A percentile compares a stretch with the other conserved stretches of the same genome.
phyloP scores from a whole-genome alignment of 1,284 basidiomycete species.

The Malassezia yamatoensis region DNA sequence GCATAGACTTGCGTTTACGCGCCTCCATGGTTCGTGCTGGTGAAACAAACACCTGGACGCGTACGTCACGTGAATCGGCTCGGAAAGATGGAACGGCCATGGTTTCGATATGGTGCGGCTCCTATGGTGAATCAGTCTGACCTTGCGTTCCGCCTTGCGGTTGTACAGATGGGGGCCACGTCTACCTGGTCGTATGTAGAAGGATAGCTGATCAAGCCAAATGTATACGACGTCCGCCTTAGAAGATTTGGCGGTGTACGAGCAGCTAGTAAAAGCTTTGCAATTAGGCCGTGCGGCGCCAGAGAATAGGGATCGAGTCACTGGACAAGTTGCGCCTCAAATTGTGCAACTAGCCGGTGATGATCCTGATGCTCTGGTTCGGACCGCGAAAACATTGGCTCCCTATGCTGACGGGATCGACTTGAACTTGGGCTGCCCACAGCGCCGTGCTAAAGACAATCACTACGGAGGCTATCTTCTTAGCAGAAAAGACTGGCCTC shows the following conservation, averaged over 20 bases:
- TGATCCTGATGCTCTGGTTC: conserved; percentile 56
- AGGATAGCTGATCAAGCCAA: conserved; percentile 14
- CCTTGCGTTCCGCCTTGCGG: conserved; percentile 32
- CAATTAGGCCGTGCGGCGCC: conserved; percentile 19
- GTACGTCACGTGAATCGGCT: conserved; percentile 4
- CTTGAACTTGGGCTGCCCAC: conserved; percentile 61
- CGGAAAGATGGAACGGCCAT: conserved; percentile 3
- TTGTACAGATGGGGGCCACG: conserved; percentile 31
- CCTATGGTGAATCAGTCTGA: conserved; percentile 42
- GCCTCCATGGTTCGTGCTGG: background rate
- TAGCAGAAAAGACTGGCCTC: conserved; percentile 59
- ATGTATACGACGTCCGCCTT: conserved; percentile 27
- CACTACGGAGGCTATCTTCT: conserved; percentile 66
- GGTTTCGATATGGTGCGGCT: conserved; percentile 25
- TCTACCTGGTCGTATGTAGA: conserved; percentile 27
- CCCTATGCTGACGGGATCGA: conserved; percentile 55
- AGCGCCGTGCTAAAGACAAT: conserved; percentile 58
- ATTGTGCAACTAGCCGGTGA: conserved; percentile 65
- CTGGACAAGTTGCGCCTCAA: conserved; percentile 49
- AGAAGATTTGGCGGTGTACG: conserved; percentile 16
- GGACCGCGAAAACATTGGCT: conserved; percentile 57
- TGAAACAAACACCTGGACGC: conserved; percentile 4
- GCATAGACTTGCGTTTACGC: conserved; percentile 9
- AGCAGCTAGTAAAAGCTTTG: conserved; percentile 20
- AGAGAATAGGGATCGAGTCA: conserved; percentile 12